Evolutionary conservation across 257 asterid species (phyloP), one percentile per base, ranked within the genome.

Genomic region (Solanum chilense): DNA sequence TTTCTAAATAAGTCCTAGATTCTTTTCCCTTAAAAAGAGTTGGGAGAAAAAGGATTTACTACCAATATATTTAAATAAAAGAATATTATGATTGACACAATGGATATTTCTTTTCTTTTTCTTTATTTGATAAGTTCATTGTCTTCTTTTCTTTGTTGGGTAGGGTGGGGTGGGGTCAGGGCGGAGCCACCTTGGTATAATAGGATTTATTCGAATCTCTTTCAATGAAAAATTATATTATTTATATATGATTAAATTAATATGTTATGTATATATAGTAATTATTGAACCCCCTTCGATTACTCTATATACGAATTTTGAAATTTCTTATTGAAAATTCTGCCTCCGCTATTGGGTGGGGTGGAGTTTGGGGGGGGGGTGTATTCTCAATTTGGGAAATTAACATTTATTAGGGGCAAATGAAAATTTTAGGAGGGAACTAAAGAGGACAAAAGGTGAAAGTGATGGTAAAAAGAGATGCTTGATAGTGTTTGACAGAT

Each of bases 141-240:
- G 23, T 77, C 31, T n/a, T 44, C 15, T 77, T 44, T 42, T 39
- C 4, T 14, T 77, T 25, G n/a, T 25, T 41, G 7, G 37, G 56
- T 56, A 10, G n/a, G 10, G 62, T 16, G n/a, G 83, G 33, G 60
- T 23, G 27, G 47, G 47, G 27, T 37, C 39, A 6, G 39, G 39
- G 1, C 0, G 39, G 39, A 37, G 39, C 39, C 39, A 37, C 7
- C 39, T 37, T 37, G 39, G 0, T 37, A 37, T 5, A 0, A 37
- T 0, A 6, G 39, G 7, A 0, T 37, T 37, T 5, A 33, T 33
- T 0, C 5, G 0, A 27, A 33, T 33, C 1, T 4, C 1, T 1
- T 37, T 37, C 0, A 2, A 37, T 0, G 0, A 37, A 37, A 37
- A 0, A 37, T 37, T 37, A 37, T 6, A 37, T 37, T 37, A 6